Base-by-base conservation (phyloP, 2,329 filamentous ascomycete species). In the Botryotinia globosa region DNA sequence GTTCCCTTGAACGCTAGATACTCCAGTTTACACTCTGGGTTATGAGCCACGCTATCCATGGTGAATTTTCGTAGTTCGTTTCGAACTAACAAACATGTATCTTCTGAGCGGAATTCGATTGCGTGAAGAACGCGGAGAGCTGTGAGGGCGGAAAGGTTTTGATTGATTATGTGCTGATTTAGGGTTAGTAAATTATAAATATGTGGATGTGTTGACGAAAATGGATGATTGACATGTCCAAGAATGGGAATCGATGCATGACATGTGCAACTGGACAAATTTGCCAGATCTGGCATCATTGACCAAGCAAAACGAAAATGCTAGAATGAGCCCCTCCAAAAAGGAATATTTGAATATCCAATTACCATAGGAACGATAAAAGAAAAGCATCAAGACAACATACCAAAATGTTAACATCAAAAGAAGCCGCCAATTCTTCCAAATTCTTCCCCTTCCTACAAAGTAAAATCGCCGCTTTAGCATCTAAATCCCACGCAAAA, bases 41-140 rank as follows among this genome's bases (percentile, higher is more conserved):
- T 83, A 73, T 90, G 86, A 2, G 86, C 84, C 3, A 90, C 79
- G 45, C 83, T 87, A 78, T 91, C 89, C 16, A 89, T 83, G 42
- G 88, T 84, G 77, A 90, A 90, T n/a, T 83, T 84, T 58, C 86
- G 83, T 3, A 86, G 86, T 80, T 90, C 88, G 29, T 84, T 83
- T 80, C 87, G 85, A 12, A 89, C 85, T 82, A 85, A 81, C 8
- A 18, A 1, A 72, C 87, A 89, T 0, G 85, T 86, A 75, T 88
- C 86, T 45, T 87, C 85, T 73, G 85, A 86, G 29, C 86, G 84
- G 73, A 90, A 86, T 48, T 82, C 83, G 56, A 87, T 80, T 25
- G 89, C 84, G 73, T 89, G 87, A 44, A 90, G 81, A 6, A 87
- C 88, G 22, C 85, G 84, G 8, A 90, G 84, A 20, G 81, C 85